phyloP scores from a whole-genome alignment of 805 yeast species.

The Schizosaccharomyces lindneri region DNA sequence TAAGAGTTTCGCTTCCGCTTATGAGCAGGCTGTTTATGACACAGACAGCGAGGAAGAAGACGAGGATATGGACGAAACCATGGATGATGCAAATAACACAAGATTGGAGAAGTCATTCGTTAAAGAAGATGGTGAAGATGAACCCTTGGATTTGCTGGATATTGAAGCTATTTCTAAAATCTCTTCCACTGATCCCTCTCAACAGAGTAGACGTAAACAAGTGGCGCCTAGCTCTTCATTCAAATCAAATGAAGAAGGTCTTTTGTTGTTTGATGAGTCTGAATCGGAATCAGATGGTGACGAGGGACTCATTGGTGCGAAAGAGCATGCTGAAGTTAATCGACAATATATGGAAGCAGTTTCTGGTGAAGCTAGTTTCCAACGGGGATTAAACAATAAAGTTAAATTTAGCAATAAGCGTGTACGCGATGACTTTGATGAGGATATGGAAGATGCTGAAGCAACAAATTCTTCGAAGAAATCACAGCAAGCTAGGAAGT shows the following conservation, averaged over 20 bases:
- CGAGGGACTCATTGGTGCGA: constrained; percentile 42
- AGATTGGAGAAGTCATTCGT: background rate
- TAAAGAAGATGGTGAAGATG: constrained; percentile 21
- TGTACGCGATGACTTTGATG: constrained; percentile 26
- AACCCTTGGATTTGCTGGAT: constrained; percentile 74
- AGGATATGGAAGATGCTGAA: constrained; percentile 18
- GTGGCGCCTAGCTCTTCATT: constrained; percentile 11
- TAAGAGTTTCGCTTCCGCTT: constrained; percentile 54
- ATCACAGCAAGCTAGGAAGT: background rate
- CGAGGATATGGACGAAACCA: constrained; percentile 22
- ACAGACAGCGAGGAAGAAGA: constrained; percentile 35
- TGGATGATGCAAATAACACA: constrained; percentile 3
- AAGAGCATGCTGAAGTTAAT: constrained; percentile 82
- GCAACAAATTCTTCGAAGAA: background rate
- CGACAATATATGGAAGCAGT: constrained; percentile 28
- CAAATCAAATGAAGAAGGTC: constrained; percentile 36
- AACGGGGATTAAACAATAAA: constrained; percentile 15
- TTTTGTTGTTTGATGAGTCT: constrained; percentile 35
- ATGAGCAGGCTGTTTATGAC: constrained; percentile 68
- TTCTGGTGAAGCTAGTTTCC: constrained; percentile 83
- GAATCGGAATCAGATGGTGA: constrained; percentile 13
- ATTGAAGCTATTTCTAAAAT: constrained; percentile 65
- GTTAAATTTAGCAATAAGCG: constrained; percentile 26
- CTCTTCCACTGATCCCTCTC: constrained; percentile 65
- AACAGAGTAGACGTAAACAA: constrained; percentile 15